Evolutionary conservation across 1,284 basidiomycete genomes (phyloP), one percentile per base, ranked within the genome.

Genomic region (Bondarzewia mesenterica): DNA sequence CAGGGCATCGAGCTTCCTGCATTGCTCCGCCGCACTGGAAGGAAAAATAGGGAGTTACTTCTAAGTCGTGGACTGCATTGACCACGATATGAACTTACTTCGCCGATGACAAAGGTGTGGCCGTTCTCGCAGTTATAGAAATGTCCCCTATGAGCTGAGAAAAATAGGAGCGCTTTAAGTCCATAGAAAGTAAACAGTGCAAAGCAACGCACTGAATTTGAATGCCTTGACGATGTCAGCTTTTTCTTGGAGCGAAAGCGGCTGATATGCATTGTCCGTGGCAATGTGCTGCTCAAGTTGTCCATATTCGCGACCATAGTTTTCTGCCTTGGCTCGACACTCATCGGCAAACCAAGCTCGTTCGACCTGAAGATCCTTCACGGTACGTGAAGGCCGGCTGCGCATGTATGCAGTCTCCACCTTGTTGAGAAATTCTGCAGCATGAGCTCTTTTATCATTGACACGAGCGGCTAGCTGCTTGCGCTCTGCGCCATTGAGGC

Each of bases 1-100:
- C 80, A 0, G 73, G 71, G 51, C 81, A 82, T 4, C 18, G 54
- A 3, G 70, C 58, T 2, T 37, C 53, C 50, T 74, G 16, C 65
- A 67, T 71, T 1, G 77, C 77, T 5, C 77, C 78, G 40, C 78
- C 77, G 48, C 79, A 79, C 76, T 82, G 38, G 7, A n/a, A 21
- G 16, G 4, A 36, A 14, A 10, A 14, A 29, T 14, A 29, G 14
- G 44, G 15, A 51, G 21, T 16, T 36, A 7, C 23, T 43, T 15
- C 5, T 5, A 38, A 2, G 7, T 7, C 5, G 12, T 15, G 20
- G 21, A n/a, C 18, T 3, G 5, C 12, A 42, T 18, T 6, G 8
- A n/a, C n/a, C n/a, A n/a, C n/a, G n/a, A n/a, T n/a, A n/a, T 14
- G 42, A 35, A 35, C 65, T 50, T 32, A 73, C 70, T 48, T 77